These are phyloP conservation scores for Eucalyptus virginea DNA, from an alignment of 345 rosid genomes.

Conservation along the genomic window DNA sequence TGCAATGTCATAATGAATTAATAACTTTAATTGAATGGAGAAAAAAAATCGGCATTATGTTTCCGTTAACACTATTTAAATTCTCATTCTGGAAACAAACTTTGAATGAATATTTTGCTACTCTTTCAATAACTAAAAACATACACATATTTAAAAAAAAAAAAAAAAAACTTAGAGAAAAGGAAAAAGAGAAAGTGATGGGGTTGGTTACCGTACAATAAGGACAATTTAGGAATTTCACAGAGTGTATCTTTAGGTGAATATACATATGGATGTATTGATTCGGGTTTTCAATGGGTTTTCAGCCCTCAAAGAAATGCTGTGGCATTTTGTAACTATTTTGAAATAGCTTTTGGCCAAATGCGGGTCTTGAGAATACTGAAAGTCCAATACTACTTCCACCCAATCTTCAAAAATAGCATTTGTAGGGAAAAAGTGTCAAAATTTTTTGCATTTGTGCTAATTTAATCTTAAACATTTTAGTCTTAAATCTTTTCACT, in stretches of 20 bases:
- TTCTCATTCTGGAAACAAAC: neutral
- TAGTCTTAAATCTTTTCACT: too few relatives aligned
- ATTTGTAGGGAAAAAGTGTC: too few relatives aligned
- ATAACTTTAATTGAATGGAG: neutral
- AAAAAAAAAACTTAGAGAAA: neutral
- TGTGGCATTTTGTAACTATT: accelerated
- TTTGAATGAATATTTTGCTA: neutral
- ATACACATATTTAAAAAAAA: neutral
- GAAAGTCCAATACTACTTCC: too few relatives aligned
- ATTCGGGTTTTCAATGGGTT: accelerated
- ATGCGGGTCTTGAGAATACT: accelerated
- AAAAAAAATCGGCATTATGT: neutral
- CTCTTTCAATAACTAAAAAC: neutral
- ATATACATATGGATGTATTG: neutral
- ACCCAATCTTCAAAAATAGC: too few relatives aligned
- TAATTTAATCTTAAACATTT: too few relatives aligned
- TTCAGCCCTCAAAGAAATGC: accelerated
- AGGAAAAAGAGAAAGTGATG: neutral
- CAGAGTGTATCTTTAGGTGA: accelerated
- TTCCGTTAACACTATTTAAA: neutral
- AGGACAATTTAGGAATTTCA: neutral
- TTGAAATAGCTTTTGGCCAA: too few relatives aligned
- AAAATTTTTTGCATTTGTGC: too few relatives aligned
- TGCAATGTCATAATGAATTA: neutral
- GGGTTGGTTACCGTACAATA: neutral